A percentile compares a stretch with the other conserved stretches of the same genome.
Conservation (phyloP, 192 early-diverging fungal species). For the Entophlyctis helioformis region DNA sequence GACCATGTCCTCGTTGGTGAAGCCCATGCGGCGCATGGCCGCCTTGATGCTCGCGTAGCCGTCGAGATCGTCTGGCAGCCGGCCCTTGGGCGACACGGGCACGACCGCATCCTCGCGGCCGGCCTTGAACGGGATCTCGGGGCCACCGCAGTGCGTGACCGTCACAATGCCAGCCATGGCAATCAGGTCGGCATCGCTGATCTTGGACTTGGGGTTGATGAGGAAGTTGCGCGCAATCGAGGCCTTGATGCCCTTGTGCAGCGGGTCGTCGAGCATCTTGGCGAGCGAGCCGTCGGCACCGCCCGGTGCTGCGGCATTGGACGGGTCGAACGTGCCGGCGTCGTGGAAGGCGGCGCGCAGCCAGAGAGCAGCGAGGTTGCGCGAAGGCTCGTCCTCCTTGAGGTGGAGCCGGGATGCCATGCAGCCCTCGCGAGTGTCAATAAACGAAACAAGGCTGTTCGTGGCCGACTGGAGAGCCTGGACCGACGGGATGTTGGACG, state of each 20-base stretch:
- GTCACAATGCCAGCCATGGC: slow-evolving; percentile 16
- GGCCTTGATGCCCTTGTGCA: slow-evolving; percentile 3
- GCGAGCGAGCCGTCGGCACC: slow-evolving; percentile 13
- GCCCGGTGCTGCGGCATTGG: no score
- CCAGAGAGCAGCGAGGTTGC: slow-evolving; percentile 25
- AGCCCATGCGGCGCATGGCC: slow-evolving; percentile 11
- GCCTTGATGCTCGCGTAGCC: no score
- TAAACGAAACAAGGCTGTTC: no score
- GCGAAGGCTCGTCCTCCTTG: no score
- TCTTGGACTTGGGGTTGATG: no score
- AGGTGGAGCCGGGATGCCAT: no score
- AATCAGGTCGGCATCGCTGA: slow-evolving; percentile 16
- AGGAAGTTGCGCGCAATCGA: slow-evolving; percentile 4
- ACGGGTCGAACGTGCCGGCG: no score
- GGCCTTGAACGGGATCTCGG: slow-evolving; percentile 5
- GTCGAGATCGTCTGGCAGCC: no score
- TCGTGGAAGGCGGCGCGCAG: slow-evolving; percentile 21
- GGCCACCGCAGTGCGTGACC: slow-evolving; percentile 17
- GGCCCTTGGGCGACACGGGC: no score
- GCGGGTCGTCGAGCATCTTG: neutral
- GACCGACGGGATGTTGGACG: no score
- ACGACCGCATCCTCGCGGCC: slow-evolving; percentile 6
- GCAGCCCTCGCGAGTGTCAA: no score
- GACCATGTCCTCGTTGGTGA: slow-evolving; percentile 11
- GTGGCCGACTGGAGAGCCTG: no score